phyloP scores from a whole-genome alignment of 495 filamentous ascomycete species.

The Aspergillus steynii region DNA sequence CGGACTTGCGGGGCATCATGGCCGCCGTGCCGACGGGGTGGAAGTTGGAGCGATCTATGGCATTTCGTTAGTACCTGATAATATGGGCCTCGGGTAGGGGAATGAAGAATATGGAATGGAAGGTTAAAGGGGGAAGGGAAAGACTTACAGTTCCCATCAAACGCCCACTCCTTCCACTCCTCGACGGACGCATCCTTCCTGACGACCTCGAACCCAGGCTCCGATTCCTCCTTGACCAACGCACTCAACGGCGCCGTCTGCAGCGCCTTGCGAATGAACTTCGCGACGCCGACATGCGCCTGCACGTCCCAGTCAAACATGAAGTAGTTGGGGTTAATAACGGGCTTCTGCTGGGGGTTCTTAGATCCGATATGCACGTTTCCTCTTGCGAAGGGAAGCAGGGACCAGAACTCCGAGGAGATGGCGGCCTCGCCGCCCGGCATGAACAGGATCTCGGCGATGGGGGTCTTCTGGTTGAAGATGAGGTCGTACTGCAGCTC shows the following conservation, averaged over 20 bases:
- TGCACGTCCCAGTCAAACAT: conserved; percentile 52
- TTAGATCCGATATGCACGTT: conserved; percentile 53
- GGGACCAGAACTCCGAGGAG: conserved; percentile 42
- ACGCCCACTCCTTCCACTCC: conserved; percentile 26
- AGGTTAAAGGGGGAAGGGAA: not conserved
- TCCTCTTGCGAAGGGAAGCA: conserved; percentile 54
- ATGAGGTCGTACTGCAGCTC: conserved; percentile 40
- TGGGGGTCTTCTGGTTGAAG: conserved; percentile 41
- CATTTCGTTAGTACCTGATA: conserved; percentile 4
- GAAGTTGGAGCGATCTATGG: conserved; percentile 35
- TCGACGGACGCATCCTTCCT: conserved; percentile 14
- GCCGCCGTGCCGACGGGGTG: conserved; percentile 52
- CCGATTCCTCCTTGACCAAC: conserved; percentile 19
- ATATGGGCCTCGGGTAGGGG: too few species aligned
- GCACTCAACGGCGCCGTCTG: conserved; percentile 20
- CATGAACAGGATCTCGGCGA: conserved; percentile 39
- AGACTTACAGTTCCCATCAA: conserved; percentile 30
- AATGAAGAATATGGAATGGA: not conserved
- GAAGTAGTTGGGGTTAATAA: conserved; percentile 57
- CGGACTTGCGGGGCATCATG: conserved; percentile 56
- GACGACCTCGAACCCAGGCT: conserved; percentile 17
- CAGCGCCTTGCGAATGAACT: conserved; percentile 30
- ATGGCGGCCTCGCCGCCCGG: conserved; percentile 24
- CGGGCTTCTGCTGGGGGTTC: conserved; percentile 34
- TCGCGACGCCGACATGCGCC: conserved; percentile 26